These are phyloP conservation scores for Kwoniella bestiolae DNA, from an alignment of 768 basidiomycete genomes.

Conservation along the genomic window DNA sequence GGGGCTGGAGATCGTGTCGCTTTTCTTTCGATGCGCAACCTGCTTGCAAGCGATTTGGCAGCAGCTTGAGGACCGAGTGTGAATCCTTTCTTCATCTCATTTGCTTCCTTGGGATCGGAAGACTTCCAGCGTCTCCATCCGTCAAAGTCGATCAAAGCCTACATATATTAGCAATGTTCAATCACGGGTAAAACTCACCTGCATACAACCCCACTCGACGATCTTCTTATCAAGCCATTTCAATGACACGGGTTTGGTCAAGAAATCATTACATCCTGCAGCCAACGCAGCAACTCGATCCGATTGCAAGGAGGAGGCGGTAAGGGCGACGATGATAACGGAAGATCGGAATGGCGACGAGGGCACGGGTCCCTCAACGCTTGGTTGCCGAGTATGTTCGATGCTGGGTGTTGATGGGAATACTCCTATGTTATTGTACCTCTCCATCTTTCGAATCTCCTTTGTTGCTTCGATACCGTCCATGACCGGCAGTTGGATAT, in stretches of 20 bases:
- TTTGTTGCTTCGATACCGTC: conserved; percentile 97
- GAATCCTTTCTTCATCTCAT: conserved; percentile 49
- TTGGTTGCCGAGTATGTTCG: conserved; percentile 57
- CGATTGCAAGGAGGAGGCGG: conserved; percentile 90
- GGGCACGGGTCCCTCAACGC: conserved; percentile 35
- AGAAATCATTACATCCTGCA: conserved; percentile 97
- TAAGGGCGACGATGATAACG: conserved; percentile 98
- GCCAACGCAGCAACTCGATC: conserved; percentile 97
- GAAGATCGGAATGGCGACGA: conserved; percentile 76
- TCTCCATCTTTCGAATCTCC: conserved; percentile 87
- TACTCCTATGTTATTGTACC: conserved; percentile 67
- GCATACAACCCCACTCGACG: conserved; percentile 98
- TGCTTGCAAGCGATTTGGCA: conserved; percentile 45
- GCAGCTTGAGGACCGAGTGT: conserved; percentile 50
- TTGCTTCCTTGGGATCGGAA: conserved; percentile 37
- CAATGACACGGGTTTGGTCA: conserved; percentile 94
- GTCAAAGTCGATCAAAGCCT: conserved; percentile 59
- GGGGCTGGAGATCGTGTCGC: conserved; percentile 13
- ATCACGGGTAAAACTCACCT: conserved; percentile 37
- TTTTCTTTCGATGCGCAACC: conserved; percentile 48
- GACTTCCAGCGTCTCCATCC: conserved; percentile 57
- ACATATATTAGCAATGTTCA: neutral
- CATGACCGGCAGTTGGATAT: conserved; percentile 99
- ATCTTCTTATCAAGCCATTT: conserved; percentile 98
- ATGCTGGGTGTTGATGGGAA: conserved; percentile 71